Evolutionary conservation across 2,329 filamentous ascomycete species (phyloP).

Genomic region (Exophiala phaeomuriformis): DNA sequence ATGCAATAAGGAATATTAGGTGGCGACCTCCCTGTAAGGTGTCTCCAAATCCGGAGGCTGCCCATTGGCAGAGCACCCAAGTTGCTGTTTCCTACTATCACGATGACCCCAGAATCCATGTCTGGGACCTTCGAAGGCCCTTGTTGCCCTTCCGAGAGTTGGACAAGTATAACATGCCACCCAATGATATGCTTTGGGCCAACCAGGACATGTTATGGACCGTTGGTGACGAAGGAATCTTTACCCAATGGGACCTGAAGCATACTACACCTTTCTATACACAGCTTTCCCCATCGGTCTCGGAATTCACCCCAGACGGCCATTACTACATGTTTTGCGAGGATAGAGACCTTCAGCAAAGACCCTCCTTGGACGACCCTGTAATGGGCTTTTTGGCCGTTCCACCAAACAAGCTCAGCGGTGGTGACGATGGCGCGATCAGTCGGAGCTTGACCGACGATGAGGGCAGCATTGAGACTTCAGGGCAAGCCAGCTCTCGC

Average conservation of each 20-base stretch:
- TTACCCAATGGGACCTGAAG: slow-evolving; percentile 56
- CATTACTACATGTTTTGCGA: slow-evolving; percentile 51
- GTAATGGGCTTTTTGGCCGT: slow-evolving; percentile 36
- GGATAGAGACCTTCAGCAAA: slow-evolving; percentile 41
- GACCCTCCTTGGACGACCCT: slow-evolving; percentile 36
- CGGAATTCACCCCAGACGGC: slow-evolving; percentile 52
- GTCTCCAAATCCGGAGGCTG: slow-evolving; percentile 44
- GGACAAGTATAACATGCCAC: slow-evolving; percentile 47
- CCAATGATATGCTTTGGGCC: slow-evolving; percentile 57
- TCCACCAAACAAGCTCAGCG: slow-evolving; percentile 38
- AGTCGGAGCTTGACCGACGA: slow-evolving; percentile 48
- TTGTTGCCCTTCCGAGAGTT: slow-evolving; percentile 57
- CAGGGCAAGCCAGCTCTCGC: slow-evolving; percentile 44
- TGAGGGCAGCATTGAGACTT: slow-evolving; percentile 51
- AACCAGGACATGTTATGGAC: slow-evolving; percentile 60
- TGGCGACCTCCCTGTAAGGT: slow-evolving; percentile 57
- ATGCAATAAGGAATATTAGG: slow-evolving; percentile 54
- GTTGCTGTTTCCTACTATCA: slow-evolving; percentile 56
- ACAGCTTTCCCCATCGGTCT: slow-evolving; percentile 49
- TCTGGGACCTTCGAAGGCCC: slow-evolving; percentile 59
- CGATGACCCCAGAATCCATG: slow-evolving; percentile 53
- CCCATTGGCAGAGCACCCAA: slow-evolving; percentile 54
- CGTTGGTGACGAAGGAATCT: slow-evolving; percentile 53
- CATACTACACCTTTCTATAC: slow-evolving; percentile 54
- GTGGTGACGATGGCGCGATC: slow-evolving; percentile 42